Conservation (phyloP, 1,139 yeast genomes). For the Sugiyamaella castrensis region DNA sequence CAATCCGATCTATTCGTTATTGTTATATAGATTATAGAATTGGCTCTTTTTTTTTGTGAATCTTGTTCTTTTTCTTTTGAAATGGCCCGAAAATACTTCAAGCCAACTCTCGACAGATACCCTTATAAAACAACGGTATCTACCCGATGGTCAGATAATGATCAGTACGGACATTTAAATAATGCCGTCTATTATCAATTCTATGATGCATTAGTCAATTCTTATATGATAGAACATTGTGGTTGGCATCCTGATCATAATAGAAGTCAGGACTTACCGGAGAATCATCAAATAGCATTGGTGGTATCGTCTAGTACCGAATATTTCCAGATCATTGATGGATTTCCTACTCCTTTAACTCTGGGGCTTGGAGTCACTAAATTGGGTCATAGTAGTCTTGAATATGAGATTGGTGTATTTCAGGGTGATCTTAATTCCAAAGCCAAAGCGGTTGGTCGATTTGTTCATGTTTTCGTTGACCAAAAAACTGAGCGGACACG, state of each 20-base stretch:
- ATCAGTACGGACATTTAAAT: conserved; percentile 36
- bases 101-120: conserved; percentile 25
- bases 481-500: conserved; percentile 27
- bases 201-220: conserved; percentile 33
- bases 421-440: conserved; percentile 20
- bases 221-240: conserved; percentile 31
- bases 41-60: too few relatives aligned
- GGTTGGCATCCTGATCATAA: conserved; percentile 24
- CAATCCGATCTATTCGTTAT: too few relatives aligned
- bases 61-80: too few relatives aligned
- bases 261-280: conserved; percentile 7
- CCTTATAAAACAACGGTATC: conserved; percentile 25
- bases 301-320: conserved; percentile 35
- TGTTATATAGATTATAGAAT: too few relatives aligned
- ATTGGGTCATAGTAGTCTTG: conserved; percentile 33
- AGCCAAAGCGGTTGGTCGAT: conserved; percentile 33
- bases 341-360: conserved; percentile 33
- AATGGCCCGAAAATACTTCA: conserved; percentile 9
- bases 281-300: conserved; percentile 26
- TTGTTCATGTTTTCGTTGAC: conserved; percentile 36
- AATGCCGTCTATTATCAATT: conserved; percentile 34
- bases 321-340: conserved; percentile 30
- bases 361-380: conserved; percentile 32
- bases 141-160: conserved; percentile 35
- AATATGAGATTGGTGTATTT: conserved; percentile 35